phyloP scores from a whole-genome alignment of 495 filamentous ascomycete genomes.

The Aspergillus cristatus region DNA sequence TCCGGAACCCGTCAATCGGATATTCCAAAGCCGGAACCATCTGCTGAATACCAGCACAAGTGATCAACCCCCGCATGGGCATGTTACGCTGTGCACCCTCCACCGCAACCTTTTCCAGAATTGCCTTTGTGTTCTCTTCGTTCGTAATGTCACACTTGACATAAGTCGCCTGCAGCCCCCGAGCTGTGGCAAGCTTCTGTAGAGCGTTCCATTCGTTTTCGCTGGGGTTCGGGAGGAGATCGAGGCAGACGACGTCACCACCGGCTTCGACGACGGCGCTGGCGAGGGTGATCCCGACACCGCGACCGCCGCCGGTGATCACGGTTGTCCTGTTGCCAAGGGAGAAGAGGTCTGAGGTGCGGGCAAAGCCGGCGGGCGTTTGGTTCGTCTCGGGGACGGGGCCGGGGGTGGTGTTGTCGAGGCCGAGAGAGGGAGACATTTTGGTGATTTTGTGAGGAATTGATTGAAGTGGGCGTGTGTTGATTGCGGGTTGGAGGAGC shows the following conservation, averaged over 20 bases:
- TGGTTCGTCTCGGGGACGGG: constrained; percentile 16
- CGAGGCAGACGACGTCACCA: constrained; percentile 53
- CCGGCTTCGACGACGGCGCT: constrained; percentile 64
- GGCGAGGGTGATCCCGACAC: constrained; percentile 51
- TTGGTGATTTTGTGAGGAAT: constrained; percentile 4
- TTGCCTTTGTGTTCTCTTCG: constrained; percentile 29
- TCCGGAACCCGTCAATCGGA: constrained; percentile 48
- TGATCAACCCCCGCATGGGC: constrained; percentile 64
- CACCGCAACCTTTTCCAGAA: constrained; percentile 32
- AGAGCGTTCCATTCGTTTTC: constrained; percentile 28
- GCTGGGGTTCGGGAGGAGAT: constrained; percentile 45
- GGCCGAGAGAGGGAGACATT: constrained; percentile 21
- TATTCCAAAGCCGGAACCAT: constrained; percentile 56
- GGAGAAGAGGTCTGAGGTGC: constrained; percentile 21
- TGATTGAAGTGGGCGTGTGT: too few species aligned
- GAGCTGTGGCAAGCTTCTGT: constrained; percentile 39
- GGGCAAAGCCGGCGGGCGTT: constrained; percentile 14
- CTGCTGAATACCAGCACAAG: constrained; percentile 73
- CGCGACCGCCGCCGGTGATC: constrained; percentile 63
- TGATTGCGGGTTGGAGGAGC: too few species aligned
- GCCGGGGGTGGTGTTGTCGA: constrained; percentile 14
- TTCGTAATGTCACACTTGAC: constrained; percentile 52
- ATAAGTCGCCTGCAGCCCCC: constrained; percentile 32
- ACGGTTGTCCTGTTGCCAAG: constrained; percentile 59
- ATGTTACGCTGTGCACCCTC: constrained; percentile 33